Evolutionary conservation across 116 monocot species (phyloP).

Genomic region (Cymodocea nodosa): DNA sequence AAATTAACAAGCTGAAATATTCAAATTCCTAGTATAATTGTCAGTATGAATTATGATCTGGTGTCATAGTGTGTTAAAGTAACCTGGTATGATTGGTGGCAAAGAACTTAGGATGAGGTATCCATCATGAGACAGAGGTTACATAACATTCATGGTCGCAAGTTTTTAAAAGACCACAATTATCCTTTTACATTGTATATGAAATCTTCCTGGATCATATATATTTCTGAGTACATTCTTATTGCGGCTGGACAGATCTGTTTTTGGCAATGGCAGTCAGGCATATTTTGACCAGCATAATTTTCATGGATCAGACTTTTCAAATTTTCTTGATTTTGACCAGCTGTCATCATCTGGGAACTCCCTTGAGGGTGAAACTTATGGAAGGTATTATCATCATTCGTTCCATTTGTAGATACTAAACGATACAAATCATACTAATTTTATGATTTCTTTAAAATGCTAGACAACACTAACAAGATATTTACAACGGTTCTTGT

Average conservation of each 20-base stretch:
- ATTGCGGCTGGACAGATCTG: conserved; percentile 19
- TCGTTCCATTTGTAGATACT: not conserved
- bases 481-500: not conserved
- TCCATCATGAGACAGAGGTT: too few species aligned
- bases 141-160: too few species aligned
- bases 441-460: not conserved
- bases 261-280: conserved; percentile 30
- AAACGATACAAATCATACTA: not conserved
- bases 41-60: too few species aligned
- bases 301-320: conserved; percentile 26
- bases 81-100: too few species aligned
- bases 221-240: conserved; percentile 29
- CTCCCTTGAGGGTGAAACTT: conserved; percentile 48
- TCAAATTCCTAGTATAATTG: too few species aligned
- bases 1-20: too few species aligned
- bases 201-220: too few species aligned
- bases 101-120: too few species aligned
- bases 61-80: too few species aligned
- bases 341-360: conserved; percentile 49
- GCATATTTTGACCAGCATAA: conserved; percentile 26
- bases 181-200: too few species aligned
- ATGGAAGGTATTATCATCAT: conserved; percentile 21
- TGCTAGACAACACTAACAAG: not conserved
- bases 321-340: conserved; percentile 80
- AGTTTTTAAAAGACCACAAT: too few species aligned